Percentiles rank a stretch among this genome's conserved stretches.
Conservation (phyloP, 306 rosid species). For the Vigna reflexopilosa region DNA sequence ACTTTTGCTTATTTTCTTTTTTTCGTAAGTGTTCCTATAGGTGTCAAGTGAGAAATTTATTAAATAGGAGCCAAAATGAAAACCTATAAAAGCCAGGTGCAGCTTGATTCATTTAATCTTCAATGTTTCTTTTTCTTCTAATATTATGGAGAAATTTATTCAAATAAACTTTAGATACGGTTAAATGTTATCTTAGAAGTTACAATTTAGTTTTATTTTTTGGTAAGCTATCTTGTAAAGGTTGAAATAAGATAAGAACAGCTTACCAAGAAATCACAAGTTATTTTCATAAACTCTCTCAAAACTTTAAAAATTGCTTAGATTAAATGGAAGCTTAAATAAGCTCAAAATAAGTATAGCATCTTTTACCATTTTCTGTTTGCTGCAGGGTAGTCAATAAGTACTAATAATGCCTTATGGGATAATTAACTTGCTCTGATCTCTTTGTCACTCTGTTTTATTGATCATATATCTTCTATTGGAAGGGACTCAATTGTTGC, state of each 20-base stretch:
- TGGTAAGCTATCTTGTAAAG: neutral
- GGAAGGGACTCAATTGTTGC: conserved; percentile 1
- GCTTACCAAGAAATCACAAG: neutral
- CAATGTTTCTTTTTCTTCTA: neutral
- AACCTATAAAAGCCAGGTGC: too few species aligned
- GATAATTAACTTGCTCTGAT: neutral
- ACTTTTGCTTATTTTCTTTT: too few species aligned
- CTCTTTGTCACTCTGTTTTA: neutral
- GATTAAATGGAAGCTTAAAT: neutral
- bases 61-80: too few species aligned
- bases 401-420: neutral
- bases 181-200: too few species aligned
- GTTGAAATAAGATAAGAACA: neutral
- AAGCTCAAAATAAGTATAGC: neutral
- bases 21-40: too few species aligned
- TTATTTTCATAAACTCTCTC: neutral
- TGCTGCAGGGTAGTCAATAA: conserved; percentile 34
- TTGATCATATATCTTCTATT: neutral
- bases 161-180: neutral
- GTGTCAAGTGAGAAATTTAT: too few species aligned
- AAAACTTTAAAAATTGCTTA: neutral
- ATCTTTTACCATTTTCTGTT: conserved; percentile 27
- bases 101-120: neutral
- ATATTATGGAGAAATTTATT: neutral
- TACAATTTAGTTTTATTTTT: neutral